These are phyloP conservation scores for Penicillium nordicum DNA, from an alignment of 2,329 filamentous ascomycete genomes.

Conservation along the genomic window DNA sequence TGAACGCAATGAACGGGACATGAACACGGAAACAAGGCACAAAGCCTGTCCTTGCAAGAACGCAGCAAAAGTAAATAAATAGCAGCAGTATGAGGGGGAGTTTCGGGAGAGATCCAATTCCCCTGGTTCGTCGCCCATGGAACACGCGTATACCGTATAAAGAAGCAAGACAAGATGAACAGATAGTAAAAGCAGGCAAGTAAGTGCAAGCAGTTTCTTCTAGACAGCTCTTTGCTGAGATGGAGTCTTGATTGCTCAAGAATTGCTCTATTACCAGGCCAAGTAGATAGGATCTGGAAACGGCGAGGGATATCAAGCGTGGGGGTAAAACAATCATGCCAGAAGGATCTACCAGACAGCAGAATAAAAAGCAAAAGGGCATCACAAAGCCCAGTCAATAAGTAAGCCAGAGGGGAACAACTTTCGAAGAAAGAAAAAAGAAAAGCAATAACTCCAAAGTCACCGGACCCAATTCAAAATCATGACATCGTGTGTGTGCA, in stretches of 20 bases:
- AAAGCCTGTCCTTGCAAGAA: constrained; percentile 18
- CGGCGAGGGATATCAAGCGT: constrained; percentile 23
- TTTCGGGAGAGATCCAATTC: constrained; percentile 6
- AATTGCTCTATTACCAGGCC: constrained; percentile 20
- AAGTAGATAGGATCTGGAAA: constrained; percentile 9
- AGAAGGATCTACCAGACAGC: neutral
- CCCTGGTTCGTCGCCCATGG: neutral
- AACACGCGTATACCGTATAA: constrained; percentile 1
- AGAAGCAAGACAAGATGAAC: constrained; percentile 8
- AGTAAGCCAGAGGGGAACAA: neutral
- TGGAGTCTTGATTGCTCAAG: constrained; percentile 13
- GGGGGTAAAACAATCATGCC: constrained; percentile 4
- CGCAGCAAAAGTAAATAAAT: constrained; percentile 10
- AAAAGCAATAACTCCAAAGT: constrained; percentile 21
- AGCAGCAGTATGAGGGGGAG: constrained; percentile 1
- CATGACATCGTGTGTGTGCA: constrained; percentile 25
- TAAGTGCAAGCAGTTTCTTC: constrained; percentile 10
- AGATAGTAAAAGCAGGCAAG: neutral
- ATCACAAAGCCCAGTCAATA: neutral
- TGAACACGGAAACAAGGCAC: constrained; percentile 30
- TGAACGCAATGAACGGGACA: constrained; percentile 5
- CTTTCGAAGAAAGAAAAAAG: constrained; percentile 13
- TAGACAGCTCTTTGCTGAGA: constrained; percentile 16
- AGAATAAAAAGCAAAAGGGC: neutral
- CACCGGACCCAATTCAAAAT: constrained; percentile 21